Conservation (phyloP, 208 protist genomes). For the Porcisia hertigi region DNA sequence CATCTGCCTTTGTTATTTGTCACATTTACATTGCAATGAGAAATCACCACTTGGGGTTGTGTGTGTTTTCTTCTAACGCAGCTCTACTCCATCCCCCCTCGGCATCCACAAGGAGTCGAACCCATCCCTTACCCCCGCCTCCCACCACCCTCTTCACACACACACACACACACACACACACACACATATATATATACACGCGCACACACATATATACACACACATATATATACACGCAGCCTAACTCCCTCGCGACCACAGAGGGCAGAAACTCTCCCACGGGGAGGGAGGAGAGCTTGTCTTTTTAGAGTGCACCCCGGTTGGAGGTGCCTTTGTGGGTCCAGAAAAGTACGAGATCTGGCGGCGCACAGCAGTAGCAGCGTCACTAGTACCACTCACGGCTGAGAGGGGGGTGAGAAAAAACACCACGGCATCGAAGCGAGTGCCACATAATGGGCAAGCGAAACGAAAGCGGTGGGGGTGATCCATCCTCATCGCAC, state of each 20-base stretch:
- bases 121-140: too few relatives aligned
- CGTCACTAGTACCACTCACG: neutral
- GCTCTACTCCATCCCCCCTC: too few relatives aligned
- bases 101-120: too few relatives aligned
- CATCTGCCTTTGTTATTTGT: too few relatives aligned
- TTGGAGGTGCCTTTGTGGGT: neutral
- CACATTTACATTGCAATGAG: too few relatives aligned
- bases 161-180: too few relatives aligned
- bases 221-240: neutral
- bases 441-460: slow-evolving; percentile 12
- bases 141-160: neutral
- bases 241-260: neutral
- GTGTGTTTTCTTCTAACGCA: too few relatives aligned
- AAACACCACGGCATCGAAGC: neutral
- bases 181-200: neutral
- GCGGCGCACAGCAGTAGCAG: neutral
- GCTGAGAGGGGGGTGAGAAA: neutral
- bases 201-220: too few relatives aligned
- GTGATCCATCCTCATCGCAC: slow-evolving; percentile 1
- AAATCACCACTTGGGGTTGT: too few relatives aligned
- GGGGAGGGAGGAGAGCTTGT: too few relatives aligned
- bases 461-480: slow-evolving; percentile 13
- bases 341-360: neutral
- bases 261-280: neutral
- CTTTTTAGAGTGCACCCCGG: neutral